phyloP scores from a whole-genome alignment of 2,329 filamentous ascomycete species.

The Eutypa lata region DNA sequence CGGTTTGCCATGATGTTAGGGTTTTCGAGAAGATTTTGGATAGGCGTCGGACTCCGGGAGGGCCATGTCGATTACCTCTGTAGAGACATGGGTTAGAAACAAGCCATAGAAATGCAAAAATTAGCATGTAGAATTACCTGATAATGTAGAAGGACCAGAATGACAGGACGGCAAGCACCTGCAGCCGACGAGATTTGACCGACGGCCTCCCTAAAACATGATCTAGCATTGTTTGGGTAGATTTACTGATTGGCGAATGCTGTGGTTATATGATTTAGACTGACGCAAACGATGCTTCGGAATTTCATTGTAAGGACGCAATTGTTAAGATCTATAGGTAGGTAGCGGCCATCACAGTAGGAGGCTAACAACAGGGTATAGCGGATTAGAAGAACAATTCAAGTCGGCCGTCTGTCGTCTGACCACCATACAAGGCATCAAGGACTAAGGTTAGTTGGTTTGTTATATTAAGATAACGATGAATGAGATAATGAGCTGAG shows the following conservation, averaged over 20 bases:
- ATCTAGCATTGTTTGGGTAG: slow-evolving; percentile 59
- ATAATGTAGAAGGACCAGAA: slow-evolving; percentile 88
- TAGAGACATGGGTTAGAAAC: slow-evolving; percentile 10
- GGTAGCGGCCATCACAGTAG: not conserved
- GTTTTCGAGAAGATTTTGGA: slow-evolving; percentile 68
- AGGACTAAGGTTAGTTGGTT: too few relatives aligned
- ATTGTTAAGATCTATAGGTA: not conserved
- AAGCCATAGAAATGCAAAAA: slow-evolving; percentile 2
- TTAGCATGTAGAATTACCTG: too few relatives aligned
- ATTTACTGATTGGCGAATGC: not conserved
- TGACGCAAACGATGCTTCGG: not conserved
- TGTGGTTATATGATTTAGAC: not conserved
- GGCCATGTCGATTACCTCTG: slow-evolving; percentile 84
- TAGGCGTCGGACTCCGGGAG: slow-evolving; percentile 67
- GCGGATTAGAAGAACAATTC: too few relatives aligned
- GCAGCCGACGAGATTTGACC: slow-evolving; percentile 84
- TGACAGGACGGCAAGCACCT: slow-evolving; percentile 84
- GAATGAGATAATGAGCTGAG: not conserved
- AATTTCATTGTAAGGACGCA: not conserved
- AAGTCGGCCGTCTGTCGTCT: too few relatives aligned
- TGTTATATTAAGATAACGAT: not conserved
- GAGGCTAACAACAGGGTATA: not conserved
- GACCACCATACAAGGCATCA: too few relatives aligned
- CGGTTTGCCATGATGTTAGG: slow-evolving; percentile 85
- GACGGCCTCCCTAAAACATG: slow-evolving; percentile 91